phyloP scores from a whole-genome alignment of 2,329 filamentous ascomycete species.

The Ophiostoma quercus region DNA sequence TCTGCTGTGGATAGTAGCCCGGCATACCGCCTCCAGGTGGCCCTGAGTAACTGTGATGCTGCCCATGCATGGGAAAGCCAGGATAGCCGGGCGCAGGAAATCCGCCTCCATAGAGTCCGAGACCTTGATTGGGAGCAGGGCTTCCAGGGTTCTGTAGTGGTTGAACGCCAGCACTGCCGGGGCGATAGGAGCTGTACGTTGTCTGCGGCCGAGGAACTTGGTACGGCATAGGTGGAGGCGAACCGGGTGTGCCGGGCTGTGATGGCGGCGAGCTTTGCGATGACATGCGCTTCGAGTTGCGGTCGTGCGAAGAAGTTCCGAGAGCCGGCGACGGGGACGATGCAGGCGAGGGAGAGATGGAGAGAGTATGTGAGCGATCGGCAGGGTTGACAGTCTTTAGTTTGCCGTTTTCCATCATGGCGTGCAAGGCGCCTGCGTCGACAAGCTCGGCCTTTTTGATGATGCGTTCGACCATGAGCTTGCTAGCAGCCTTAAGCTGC shows the following conservation, averaged over 20 bases:
- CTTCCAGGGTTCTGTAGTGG: neutral
- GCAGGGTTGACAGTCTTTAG: conserved; percentile 55
- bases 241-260: conserved; percentile 24
- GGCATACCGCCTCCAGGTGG: conserved; percentile 23
- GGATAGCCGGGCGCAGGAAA: conserved; percentile 18
- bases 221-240: conserved; percentile 37
- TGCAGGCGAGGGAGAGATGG: conserved; percentile 23
- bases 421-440: conserved; percentile 59
- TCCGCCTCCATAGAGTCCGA: conserved; percentile 1
- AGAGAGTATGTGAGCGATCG: conserved; percentile 40
- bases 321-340: conserved; percentile 28
- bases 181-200: conserved; percentile 27
- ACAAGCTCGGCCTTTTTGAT: conserved; percentile 67
- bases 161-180: conserved; percentile 34
- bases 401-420: conserved; percentile 62
- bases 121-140: neutral
- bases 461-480: conserved; percentile 62
- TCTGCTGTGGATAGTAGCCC: conserved; percentile 30
- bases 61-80: conserved; percentile 9
- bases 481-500: conserved; percentile 60
- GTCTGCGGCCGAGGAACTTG: conserved; percentile 38
- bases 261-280: conserved; percentile 17
- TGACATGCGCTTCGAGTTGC: neutral
- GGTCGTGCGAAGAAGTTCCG: neutral
- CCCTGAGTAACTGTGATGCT: conserved; percentile 7